Percentiles rank a stretch among this genome's conserved stretches.
Evolutionary conservation across 805 yeast genomes (phyloP).

Genomic region (Yamadazyma phyllophila): DNA sequence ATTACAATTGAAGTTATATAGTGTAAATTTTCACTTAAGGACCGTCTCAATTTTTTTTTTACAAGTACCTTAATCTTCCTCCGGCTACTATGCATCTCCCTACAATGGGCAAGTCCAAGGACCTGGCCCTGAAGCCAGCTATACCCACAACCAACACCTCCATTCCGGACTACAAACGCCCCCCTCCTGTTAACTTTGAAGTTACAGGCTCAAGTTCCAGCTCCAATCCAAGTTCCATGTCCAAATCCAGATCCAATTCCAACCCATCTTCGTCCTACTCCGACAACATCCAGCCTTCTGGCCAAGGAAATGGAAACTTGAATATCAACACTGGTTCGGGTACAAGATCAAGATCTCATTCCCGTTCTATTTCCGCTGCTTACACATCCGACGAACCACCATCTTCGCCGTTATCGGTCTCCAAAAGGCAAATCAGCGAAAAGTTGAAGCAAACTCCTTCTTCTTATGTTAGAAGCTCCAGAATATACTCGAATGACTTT

Average conservation of each 20-base stretch:
- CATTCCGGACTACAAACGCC: conserved; percentile 9
- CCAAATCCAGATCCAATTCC: conserved; percentile 9
- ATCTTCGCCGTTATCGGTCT: conserved; percentile 11
- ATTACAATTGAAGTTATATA: neutral
- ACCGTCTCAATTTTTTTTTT: neutral
- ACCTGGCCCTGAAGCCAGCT: neutral
- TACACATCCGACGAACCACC: conserved; percentile 9
- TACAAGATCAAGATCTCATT: conserved; percentile 8
- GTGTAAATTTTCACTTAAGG: neutral
- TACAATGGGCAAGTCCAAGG: conserved; percentile 2
- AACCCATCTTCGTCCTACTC: neutral
- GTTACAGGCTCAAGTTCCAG: conserved; percentile 5
- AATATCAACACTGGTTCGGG: neutral
- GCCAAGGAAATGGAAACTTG: neutral
- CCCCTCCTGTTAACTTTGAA: conserved; percentile 7
- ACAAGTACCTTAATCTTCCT: neutral
- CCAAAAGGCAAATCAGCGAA: conserved; percentile 25
- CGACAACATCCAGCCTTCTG: neutral
- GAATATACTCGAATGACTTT: conserved; percentile 23
- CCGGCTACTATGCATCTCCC: conserved; percentile 6
- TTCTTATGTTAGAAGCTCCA: conserved; percentile 31
- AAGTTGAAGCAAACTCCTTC: conserved; percentile 33
- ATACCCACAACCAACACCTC: conserved; percentile 5
- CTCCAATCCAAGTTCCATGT: conserved; percentile 5
- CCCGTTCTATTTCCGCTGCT: conserved; percentile 3